phyloP scores from a whole-genome alignment of 2,329 filamentous ascomycete species.

The Cladosporium sp. region DNA sequence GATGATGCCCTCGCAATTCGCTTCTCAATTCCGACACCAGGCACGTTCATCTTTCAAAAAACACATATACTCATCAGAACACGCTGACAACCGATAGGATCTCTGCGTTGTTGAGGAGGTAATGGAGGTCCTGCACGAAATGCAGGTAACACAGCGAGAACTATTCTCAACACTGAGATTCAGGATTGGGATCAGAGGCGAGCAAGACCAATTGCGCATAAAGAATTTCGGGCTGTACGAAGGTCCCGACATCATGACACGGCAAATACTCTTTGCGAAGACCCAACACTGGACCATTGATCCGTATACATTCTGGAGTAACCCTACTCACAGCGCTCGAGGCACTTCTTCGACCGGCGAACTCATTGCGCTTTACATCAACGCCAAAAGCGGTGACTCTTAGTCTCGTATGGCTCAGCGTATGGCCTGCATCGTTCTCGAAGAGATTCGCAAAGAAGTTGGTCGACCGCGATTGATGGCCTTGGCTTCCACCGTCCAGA shows the following conservation, averaged over 20 bases:
- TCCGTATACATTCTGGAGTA: neutral
- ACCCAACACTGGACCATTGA: neutral
- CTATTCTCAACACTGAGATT: neutral
- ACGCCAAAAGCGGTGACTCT: neutral
- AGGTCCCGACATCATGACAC: neutral
- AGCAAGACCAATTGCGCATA: neutral
- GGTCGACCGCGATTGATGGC: neutral
- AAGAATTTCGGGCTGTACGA: neutral
- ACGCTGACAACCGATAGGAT: neutral
- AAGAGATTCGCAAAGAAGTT: neutral
- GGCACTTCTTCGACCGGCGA: neutral
- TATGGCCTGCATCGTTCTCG: neutral
- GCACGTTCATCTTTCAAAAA: neutral
- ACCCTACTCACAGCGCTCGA: neutral
- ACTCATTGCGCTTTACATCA: neutral
- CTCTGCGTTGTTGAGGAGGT: neutral
- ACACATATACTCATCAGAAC: neutral
- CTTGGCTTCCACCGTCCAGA: neutral
- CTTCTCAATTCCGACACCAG: neutral
- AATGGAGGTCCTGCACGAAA: neutral
- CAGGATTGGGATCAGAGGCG: neutral
- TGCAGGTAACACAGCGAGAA: neutral
- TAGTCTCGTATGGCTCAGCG: slow-evolving; percentile 1
- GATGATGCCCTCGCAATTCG: neutral
- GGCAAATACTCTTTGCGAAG: neutral